phyloP scores from a whole-genome alignment of 164 flowering plant genomes.

The Litsea cubeba region DNA sequence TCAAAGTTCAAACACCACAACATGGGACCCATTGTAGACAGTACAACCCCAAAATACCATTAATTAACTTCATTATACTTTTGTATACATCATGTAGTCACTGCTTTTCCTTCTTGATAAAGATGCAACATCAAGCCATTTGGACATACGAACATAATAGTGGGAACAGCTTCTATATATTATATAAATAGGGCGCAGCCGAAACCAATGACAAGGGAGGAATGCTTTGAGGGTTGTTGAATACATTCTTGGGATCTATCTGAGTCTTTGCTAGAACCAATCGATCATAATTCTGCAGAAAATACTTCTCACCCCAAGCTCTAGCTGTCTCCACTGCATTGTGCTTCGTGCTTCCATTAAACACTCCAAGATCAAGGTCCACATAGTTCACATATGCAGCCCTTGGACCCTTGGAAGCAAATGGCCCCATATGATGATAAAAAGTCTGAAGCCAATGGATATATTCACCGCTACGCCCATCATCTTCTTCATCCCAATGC shows the following conservation, averaged over 20 bases:
- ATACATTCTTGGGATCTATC: slow-evolving; percentile 47
- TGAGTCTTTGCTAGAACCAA: slow-evolving; percentile 43
- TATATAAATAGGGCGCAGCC: neutral
- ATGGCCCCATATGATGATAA: slow-evolving; percentile 19
- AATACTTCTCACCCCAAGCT: slow-evolving; percentile 67
- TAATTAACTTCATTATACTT: no score
- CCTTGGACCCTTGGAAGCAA: slow-evolving; percentile 22
- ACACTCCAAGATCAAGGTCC: slow-evolving; percentile 30
- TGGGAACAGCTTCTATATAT: no score
- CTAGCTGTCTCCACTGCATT: slow-evolving; percentile 28
- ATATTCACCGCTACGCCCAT: slow-evolving; percentile 2
- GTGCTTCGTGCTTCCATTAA: neutral
- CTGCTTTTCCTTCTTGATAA: no score
- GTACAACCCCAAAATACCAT: no score
- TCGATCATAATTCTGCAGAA: slow-evolving; percentile 45
- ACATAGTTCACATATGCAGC: slow-evolving; percentile 27
- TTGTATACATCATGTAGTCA: no score
- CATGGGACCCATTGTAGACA: no score
- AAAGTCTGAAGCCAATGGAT: slow-evolving; percentile 22
- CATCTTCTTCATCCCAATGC: slow-evolving; percentile 20
- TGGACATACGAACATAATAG: no score
- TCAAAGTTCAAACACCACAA: no score
- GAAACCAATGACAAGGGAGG: slow-evolving; percentile 29
- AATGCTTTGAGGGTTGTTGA: slow-evolving; percentile 46
- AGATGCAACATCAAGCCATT: no score